These are phyloP conservation scores for Coemansia sp. DNA, from an alignment of 192 early-diverging fungal species.

Conservation along the genomic window DNA sequence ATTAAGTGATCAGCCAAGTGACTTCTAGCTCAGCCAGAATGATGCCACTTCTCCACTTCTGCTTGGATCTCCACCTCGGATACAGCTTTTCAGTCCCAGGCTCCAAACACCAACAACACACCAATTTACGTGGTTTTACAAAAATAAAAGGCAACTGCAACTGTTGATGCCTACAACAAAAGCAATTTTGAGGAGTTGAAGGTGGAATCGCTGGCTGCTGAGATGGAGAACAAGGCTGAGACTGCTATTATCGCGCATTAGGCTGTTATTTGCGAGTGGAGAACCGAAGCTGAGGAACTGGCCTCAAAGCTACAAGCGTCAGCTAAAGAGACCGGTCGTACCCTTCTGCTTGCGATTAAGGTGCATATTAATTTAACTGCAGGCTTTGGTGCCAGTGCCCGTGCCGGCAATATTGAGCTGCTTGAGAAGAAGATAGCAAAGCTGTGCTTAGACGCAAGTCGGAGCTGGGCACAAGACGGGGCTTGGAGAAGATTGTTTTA, in stretches of 20 bases:
- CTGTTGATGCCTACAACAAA: constrained; percentile 12
- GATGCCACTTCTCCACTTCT: too few species aligned
- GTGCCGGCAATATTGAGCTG: background rate
- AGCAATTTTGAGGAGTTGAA: constrained; percentile 1
- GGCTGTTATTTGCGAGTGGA: constrained; percentile 23
- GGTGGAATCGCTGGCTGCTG: constrained; percentile 22
- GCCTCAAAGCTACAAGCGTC: constrained; percentile 22
- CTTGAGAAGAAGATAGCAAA: constrained; percentile 23
- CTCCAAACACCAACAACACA: constrained; percentile 13
- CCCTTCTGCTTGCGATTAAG: constrained; percentile 16
- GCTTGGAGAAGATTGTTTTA: constrained; percentile 4
- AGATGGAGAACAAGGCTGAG: constrained; percentile 1
- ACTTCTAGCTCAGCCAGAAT: too few species aligned
- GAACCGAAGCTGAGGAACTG: constrained; percentile 32
- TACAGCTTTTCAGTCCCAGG: constrained; percentile 14
- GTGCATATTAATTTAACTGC: constrained; percentile 1
- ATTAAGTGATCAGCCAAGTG: background rate
- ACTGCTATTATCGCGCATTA: background rate
- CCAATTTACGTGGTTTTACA: background rate
- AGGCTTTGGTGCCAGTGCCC: background rate
- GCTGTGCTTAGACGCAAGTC: constrained; percentile 21
- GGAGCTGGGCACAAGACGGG: constrained; percentile 13
- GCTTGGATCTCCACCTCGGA: background rate
- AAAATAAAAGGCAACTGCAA: constrained; percentile 12
- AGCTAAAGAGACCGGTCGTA: constrained; percentile 9